These are phyloP conservation scores for Colletotrichum sidae DNA, from an alignment of 2,329 filamentous ascomycete species.

Conservation along the genomic window DNA sequence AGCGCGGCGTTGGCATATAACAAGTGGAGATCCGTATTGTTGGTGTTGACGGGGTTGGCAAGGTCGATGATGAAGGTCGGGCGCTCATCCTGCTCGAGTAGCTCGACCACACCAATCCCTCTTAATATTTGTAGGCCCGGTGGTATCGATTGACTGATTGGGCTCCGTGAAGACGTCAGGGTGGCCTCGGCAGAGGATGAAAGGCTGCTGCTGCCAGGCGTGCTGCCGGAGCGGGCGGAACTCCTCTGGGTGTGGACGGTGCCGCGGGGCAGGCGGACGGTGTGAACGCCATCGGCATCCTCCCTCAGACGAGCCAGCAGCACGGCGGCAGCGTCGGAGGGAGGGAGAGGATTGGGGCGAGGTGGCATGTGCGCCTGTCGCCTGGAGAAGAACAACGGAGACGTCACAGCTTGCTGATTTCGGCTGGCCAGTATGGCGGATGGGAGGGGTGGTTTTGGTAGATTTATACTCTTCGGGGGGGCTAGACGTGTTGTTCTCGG, in stretches of 20 bases:
- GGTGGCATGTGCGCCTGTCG: constrained; percentile 48
- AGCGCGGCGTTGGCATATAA: constrained; percentile 78
- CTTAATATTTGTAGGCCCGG: constrained; percentile 68
- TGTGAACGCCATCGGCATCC: constrained; percentile 61
- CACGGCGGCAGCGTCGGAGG: constrained; percentile 55
- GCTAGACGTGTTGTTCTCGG: constrained; percentile 54
- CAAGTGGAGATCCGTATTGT: constrained; percentile 66
- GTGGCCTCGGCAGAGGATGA: constrained; percentile 61
- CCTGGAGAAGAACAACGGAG: constrained; percentile 66
- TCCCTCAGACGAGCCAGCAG: constrained; percentile 62
- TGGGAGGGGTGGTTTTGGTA: constrained; percentile 44
- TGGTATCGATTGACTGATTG: constrained; percentile 60
- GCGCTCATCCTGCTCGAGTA: constrained; percentile 80
- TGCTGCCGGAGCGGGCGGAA: constrained; percentile 61
- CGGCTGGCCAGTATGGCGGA: constrained; percentile 40
- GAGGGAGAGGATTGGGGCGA: constrained; percentile 52
- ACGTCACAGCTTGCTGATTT: constrained; percentile 53
- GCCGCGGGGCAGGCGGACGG: constrained; percentile 66
- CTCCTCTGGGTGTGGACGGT: constrained; percentile 57
- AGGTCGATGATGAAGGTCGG: constrained; percentile 83
- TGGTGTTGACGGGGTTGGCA: constrained; percentile 65
- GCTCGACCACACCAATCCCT: constrained; percentile 75
- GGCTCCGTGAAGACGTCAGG: constrained; percentile 48
- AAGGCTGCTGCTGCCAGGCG: constrained; percentile 60
- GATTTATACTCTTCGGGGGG: constrained; percentile 58